Conservation (phyloP, 1,284 basidiomycete genomes). For the Chiua sp. region DNA sequence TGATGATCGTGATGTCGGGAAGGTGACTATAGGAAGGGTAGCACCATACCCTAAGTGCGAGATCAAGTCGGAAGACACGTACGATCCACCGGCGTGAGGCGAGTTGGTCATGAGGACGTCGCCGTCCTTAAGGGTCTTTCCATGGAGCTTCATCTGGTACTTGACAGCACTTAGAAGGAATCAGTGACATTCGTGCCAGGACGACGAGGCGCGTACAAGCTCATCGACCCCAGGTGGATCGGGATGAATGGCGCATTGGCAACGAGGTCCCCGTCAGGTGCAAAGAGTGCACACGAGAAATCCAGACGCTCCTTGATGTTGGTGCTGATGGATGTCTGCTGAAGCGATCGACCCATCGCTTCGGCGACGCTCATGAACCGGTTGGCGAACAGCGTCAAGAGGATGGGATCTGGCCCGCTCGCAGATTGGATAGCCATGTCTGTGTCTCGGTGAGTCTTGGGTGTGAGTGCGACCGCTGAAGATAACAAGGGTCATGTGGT, state of each 20-base stretch:
- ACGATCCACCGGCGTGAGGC: constrained; percentile 87
- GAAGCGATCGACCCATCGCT: constrained; percentile 90
- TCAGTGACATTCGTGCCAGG: neutral
- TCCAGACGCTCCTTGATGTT: constrained; percentile 92
- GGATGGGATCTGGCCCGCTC: constrained; percentile 75
- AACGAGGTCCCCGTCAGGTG: constrained; percentile 89
- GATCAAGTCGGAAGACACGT: constrained; percentile 36
- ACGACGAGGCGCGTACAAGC: constrained; percentile 60
- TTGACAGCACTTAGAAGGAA: constrained; percentile 72
- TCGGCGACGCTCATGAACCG: constrained; percentile 94
- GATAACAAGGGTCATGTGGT: constrained; percentile 11
- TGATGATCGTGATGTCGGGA: constrained; percentile 90
- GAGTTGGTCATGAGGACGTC: constrained; percentile 94
- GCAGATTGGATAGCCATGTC: constrained; percentile 22
- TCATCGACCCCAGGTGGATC: constrained; percentile 84
- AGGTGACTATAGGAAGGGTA: constrained; percentile 56
- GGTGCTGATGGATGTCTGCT: constrained; percentile 90
- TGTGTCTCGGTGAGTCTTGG: neutral
- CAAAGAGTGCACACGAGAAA: constrained; percentile 91
- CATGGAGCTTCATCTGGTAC: constrained; percentile 85
- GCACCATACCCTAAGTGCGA: too few species aligned
- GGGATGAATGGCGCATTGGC: constrained; percentile 91
- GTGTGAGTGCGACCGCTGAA: neutral
- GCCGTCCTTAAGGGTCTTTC: constrained; percentile 73
- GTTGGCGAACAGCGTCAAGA: constrained; percentile 90